Percentiles rank a stretch among this genome's conserved stretches.
phyloP scores from a whole-genome alignment of 345 rosid species.

The Durio zibethinus region DNA sequence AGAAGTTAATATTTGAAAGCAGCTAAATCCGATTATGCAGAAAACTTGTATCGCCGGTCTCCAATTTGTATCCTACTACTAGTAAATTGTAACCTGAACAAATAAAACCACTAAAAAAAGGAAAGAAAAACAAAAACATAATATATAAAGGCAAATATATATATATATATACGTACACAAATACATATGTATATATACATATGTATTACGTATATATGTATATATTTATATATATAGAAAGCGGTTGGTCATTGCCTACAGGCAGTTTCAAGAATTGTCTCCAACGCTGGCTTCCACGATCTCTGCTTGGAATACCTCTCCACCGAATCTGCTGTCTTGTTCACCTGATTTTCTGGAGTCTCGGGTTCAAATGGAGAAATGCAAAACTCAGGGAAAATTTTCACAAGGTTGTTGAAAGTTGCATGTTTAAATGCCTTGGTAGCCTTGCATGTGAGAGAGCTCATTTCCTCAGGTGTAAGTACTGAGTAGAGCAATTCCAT shows the following conservation, averaged over 20 bases:
- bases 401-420: conserved; percentile 22
- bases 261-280: conserved; percentile 48
- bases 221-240: neutral
- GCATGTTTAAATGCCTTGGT: conserved; percentile 34
- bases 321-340: neutral
- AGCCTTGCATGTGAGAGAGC: conserved; percentile 31
- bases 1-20: neutral
- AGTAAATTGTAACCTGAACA: neutral
- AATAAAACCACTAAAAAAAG: neutral
- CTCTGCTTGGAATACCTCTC: conserved; percentile 39
- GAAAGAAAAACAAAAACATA: neutral
- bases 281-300: conserved; percentile 62
- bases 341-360: neutral
- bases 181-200: no score
- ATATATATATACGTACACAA: no score
- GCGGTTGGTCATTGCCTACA: neutral
- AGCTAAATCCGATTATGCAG: neutral
- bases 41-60: neutral
- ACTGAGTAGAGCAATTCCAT: conserved; percentile 58
- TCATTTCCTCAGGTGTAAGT: conserved; percentile 46
- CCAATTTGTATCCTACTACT: neutral
- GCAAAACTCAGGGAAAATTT: conserved; percentile 50
- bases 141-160: neutral
- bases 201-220: no score
- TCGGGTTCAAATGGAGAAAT: conserved; percentile 28